Conservation (phyloP, 345 rosid genomes). For the Garcia nutans region DNA sequence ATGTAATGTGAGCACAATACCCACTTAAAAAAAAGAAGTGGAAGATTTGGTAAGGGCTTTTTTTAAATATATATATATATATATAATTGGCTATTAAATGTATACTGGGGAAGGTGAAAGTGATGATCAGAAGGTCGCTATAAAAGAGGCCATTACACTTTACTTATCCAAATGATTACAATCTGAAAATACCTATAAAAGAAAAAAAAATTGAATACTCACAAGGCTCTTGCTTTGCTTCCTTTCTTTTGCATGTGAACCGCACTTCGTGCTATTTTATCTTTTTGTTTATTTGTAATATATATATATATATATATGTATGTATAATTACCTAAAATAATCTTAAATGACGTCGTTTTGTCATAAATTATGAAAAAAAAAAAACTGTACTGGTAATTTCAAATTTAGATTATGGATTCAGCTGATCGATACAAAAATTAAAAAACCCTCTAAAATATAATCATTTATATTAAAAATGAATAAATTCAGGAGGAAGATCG, state of each 20-base stretch:
- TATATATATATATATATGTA: no score
- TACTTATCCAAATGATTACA: conserved; percentile 8
- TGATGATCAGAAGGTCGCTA: conserved; percentile 1
- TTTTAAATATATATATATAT: neutral
- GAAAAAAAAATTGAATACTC: conserved; percentile 7
- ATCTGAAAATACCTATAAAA: neutral
- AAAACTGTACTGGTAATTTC: no score
- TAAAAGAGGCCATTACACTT: conserved; percentile 4
- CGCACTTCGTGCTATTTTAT: neutral
- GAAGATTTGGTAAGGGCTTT: conserved; percentile 20
- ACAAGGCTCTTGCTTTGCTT: conserved; percentile 15
- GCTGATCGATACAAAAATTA: no score
- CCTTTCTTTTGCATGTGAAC: conserved; percentile 20
- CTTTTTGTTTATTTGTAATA: neutral
- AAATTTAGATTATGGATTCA: no score
- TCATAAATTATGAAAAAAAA: no score
- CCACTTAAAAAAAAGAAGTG: conserved; percentile 12
- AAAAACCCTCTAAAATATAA: no score
- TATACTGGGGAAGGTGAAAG: neutral
- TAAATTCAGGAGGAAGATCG: no score
- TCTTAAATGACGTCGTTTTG: no score
- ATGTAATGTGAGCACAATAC: neutral
- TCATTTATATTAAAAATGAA: no score
- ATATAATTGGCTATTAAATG: neutral
- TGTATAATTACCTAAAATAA: no score